A percentile compares a stretch with the other conserved stretches of the same genome.
Conservation (phyloP, 2,329 filamentous ascomycete species). For the Ploettnerulaceae sp. region DNA sequence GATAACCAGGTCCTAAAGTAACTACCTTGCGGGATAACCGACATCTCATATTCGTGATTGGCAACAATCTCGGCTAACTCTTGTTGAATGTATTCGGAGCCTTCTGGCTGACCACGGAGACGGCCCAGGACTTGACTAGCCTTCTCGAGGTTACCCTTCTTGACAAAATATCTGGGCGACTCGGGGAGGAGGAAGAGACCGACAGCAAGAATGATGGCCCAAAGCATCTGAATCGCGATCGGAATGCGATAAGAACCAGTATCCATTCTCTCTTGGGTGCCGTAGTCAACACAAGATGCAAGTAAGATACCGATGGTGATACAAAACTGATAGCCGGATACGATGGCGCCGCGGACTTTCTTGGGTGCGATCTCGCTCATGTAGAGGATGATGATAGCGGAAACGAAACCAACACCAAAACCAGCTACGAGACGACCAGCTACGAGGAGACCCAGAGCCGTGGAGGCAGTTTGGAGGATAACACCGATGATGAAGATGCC, state of each 20-base stretch:
- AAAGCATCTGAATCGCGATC: conserved; percentile 72
- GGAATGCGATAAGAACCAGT: conserved; percentile 73
- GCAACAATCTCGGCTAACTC: conserved; percentile 82
- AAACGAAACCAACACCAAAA: conserved; percentile 74
- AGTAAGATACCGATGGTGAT: conserved; percentile 75
- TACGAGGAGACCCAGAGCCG: conserved; percentile 45
- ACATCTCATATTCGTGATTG: conserved; percentile 79
- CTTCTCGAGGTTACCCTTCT: conserved; percentile 62
- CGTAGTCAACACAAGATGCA: conserved; percentile 69
- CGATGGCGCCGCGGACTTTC: conserved; percentile 71
- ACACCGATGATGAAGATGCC: conserved; percentile 67
- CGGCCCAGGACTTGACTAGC: conserved; percentile 59
- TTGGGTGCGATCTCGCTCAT: conserved; percentile 16
- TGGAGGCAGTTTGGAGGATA: conserved; percentile 53
- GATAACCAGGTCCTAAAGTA: conserved; percentile 69
- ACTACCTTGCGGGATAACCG: conserved; percentile 56
- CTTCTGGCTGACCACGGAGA: conserved; percentile 67
- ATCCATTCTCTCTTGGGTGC: conserved; percentile 56
- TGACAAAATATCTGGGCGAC: conserved; percentile 81
- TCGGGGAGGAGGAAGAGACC: conserved; percentile 77
- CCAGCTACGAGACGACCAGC: conserved; percentile 70
- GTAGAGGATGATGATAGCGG: conserved; percentile 49
- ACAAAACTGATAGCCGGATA: conserved; percentile 68
- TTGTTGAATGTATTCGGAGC: conserved; percentile 69
- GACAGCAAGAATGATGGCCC: conserved; percentile 67